phyloP scores from a whole-genome alignment of 768 basidiomycete species.

The Auricularia sp. region DNA sequence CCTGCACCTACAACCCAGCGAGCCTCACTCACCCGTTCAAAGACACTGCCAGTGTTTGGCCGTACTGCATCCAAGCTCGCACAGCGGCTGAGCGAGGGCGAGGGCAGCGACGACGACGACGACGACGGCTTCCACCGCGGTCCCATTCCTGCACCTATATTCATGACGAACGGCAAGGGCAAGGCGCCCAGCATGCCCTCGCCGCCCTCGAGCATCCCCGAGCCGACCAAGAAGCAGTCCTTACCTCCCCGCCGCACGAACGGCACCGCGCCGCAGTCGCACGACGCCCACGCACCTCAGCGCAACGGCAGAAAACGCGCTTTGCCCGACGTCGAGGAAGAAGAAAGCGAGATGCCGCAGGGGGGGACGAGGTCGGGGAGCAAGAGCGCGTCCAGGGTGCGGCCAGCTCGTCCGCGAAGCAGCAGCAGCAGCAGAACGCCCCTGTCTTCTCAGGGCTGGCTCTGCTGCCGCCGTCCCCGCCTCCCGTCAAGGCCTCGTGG shows the following conservation, averaged over 20 bases:
- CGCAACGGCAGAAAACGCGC: not conserved
- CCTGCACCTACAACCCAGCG: not conserved
- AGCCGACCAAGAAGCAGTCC: not conserved
- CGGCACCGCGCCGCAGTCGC: not conserved
- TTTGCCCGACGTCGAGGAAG: not conserved
- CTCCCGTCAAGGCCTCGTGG: not conserved
- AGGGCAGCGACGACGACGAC: not conserved
- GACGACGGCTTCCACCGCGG: not conserved
- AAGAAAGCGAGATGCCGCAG: not conserved
- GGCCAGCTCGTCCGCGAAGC: not conserved
- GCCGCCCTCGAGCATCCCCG: too few species aligned
- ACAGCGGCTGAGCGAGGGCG: too few species aligned
- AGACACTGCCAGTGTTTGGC: not conserved
- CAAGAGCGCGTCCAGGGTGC: too few species aligned
- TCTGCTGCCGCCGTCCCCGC: not conserved
- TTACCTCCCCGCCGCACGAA: not conserved
- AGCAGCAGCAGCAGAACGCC: not conserved
- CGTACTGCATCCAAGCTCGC: not conserved
- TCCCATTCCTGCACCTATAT: not conserved
- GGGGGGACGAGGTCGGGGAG: too few species aligned
- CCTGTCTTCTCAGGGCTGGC: not conserved
- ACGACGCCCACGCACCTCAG: not conserved
- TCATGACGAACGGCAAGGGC: too few species aligned
- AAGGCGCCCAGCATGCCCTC: too few species aligned
- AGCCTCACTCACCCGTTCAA: not conserved